Evolutionary conservation across 1,284 basidiomycete genomes (phyloP).

Genomic region (Macrocystidia cucumis): DNA sequence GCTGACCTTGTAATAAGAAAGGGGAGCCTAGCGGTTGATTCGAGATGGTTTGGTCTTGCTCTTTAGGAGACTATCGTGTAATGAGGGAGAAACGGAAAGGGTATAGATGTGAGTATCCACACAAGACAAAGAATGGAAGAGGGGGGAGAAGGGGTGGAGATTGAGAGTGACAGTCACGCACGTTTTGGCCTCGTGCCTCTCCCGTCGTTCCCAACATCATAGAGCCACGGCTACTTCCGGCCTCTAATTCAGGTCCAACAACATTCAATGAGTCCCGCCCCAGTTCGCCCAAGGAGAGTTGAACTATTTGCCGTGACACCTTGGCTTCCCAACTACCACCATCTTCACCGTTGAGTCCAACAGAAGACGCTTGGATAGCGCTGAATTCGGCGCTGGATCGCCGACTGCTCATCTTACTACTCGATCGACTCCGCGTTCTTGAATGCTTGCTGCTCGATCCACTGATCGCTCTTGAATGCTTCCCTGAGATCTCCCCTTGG

Average conservation of each 20-base stretch:
- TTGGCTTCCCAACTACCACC: conserved; percentile 26
- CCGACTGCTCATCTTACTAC: conserved; percentile 22
- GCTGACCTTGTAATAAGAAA: conserved; percentile 28
- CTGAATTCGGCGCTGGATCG: conserved; percentile 30
- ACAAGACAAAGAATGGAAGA: conserved; percentile 11
- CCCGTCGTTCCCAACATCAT: conserved; percentile 21
- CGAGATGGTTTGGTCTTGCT: conserved; percentile 14
- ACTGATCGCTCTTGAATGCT: too few species aligned
- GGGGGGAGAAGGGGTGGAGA: conserved; percentile 10
- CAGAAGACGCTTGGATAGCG: conserved; percentile 21
- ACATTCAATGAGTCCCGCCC: conserved; percentile 11
- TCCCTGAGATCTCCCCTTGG: too few species aligned
- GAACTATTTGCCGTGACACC: conserved; percentile 28
- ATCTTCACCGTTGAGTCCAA: conserved; percentile 13
- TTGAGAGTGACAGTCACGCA: conserved; percentile 19
- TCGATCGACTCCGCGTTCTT: conserved; percentile 18
- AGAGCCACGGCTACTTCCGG: too few species aligned
- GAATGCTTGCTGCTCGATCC: too few species aligned
- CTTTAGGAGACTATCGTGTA: conserved; percentile 15
- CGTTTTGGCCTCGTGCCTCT: conserved; percentile 27
- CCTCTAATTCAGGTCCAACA: too few species aligned
- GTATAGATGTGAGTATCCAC: conserved; percentile 14
- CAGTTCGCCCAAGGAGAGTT: conserved; percentile 21
- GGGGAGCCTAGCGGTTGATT: conserved; percentile 22
- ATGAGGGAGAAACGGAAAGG: conserved; percentile 18